phyloP scores from a whole-genome alignment of 2,329 filamentous ascomycete genomes.

The Microsporum audouinii region DNA sequence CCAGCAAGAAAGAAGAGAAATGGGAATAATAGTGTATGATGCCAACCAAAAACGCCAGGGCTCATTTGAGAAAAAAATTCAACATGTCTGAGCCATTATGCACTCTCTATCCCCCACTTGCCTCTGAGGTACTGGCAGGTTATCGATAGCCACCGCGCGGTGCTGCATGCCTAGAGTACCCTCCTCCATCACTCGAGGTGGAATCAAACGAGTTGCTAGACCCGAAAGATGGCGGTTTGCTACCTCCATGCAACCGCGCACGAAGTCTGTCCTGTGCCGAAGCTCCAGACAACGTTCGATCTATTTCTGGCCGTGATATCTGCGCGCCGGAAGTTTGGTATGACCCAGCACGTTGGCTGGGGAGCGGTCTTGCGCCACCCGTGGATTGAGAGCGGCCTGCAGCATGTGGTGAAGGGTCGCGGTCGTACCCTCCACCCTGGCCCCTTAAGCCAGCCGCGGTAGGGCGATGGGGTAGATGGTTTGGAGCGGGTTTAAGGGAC shows the following conservation, averaged over 20 bases:
- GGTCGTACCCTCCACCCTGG: neutral
- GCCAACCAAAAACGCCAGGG: neutral
- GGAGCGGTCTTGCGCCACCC: conserved; percentile 47
- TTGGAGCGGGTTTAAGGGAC: conserved; percentile 12
- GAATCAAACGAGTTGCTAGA: conserved; percentile 15
- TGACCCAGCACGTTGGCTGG: conserved; percentile 62
- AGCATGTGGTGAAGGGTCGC: neutral
- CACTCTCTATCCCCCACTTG: neutral
- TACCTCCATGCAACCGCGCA: conserved; percentile 63
- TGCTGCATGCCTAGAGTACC: conserved; percentile 4
- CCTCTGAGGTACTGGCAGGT: neutral
- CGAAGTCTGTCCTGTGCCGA: conserved; percentile 73
- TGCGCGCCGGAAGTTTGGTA: conserved; percentile 47
- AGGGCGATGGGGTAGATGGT: conserved; percentile 12
- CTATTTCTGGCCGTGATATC: conserved; percentile 29
- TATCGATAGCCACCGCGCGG: neutral
- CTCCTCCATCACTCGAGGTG: conserved; percentile 11
- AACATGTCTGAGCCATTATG: neutral
- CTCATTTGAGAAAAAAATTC: neutral
- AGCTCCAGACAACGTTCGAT: conserved; percentile 34
- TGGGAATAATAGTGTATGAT: neutral
- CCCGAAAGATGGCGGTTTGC: conserved; percentile 18
- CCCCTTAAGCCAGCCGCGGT: neutral
- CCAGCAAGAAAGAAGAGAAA: neutral
- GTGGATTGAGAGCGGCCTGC: conserved; percentile 10